Evolutionary conservation across 805 yeast species (phyloP).

Genomic region (Ogataea angusta): DNA sequence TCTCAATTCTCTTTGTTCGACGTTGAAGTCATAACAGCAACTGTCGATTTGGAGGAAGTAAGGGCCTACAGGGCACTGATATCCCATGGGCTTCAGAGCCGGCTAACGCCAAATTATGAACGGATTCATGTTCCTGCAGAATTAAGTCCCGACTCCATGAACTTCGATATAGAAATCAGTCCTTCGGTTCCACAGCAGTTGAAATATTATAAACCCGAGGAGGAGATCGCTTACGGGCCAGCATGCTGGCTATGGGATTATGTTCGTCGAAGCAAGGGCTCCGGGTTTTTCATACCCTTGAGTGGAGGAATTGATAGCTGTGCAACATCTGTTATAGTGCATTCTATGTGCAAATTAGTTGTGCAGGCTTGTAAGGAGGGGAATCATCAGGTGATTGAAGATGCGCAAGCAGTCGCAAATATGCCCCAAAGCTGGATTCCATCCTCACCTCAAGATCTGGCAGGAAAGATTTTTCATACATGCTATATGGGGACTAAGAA

Average conservation of each 20-base stretch:
- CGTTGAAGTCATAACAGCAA: slow-evolving; percentile 94
- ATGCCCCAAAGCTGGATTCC: slow-evolving; percentile 62
- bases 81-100: slow-evolving; percentile 74
- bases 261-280: slow-evolving; percentile 82
- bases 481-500: slow-evolving; percentile 95
- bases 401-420: slow-evolving; percentile 67
- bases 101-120: slow-evolving; percentile 41
- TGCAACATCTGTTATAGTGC: slow-evolving; percentile 93
- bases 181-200: slow-evolving; percentile 56
- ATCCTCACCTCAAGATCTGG: slow-evolving; percentile 67
- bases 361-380: slow-evolving; percentile 65
- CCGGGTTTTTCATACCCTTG: slow-evolving; percentile 89
- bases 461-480: slow-evolving; percentile 76
- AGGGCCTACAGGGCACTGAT: slow-evolving; percentile 71
- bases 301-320: slow-evolving; percentile 98
- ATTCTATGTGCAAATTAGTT: slow-evolving; percentile 89
- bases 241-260: slow-evolving; percentile 99
- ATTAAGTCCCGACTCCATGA: slow-evolving; percentile 55
- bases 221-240: slow-evolving; percentile 96
- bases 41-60: slow-evolving; percentile 90
- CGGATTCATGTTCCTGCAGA: slow-evolving; percentile 62
- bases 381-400: slow-evolving; percentile 70
- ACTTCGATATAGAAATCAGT: slow-evolving; percentile 56
- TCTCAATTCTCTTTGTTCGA: slow-evolving; percentile 85
- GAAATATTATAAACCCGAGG: slow-evolving; percentile 79